A percentile compares a stretch with the other conserved stretches of the same genome.
Conservation (phyloP, 2,329 filamentous ascomycete species). For the Emydomyces testavorans region DNA sequence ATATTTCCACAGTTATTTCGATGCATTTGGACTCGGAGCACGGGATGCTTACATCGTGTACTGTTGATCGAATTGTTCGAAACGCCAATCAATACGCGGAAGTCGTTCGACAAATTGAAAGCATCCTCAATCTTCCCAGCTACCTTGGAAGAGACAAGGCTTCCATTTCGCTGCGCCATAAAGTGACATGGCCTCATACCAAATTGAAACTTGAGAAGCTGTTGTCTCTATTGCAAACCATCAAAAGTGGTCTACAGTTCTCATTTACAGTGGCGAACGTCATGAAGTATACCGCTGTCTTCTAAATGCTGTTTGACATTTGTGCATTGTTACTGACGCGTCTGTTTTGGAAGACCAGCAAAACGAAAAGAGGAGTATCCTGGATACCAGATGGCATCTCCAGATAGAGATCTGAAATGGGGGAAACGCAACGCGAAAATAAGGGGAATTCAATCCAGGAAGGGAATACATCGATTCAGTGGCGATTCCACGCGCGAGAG, state of each 20-base stretch:
- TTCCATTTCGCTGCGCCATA: conserved; percentile 12
- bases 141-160: conserved; percentile 6
- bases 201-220: conserved; percentile 14
- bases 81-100: conserved; percentile 11
- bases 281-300: background rate
- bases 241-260: conserved; percentile 13
- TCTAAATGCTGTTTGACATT: background rate
- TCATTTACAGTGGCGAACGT: conserved; percentile 14
- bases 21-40: conserved; percentile 1
- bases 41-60: background rate
- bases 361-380: no score
- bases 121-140: conserved; percentile 1
- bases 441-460: background rate
- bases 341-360: no score
- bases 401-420: no score
- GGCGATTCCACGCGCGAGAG: background rate
- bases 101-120: conserved; percentile 10
- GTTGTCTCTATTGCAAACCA: conserved; percentile 12
- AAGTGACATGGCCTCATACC: conserved; percentile 13
- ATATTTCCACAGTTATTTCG: conserved; percentile 12
- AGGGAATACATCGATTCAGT: background rate
- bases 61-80: conserved; percentile 3
- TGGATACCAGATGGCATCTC: no score
- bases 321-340: no score
- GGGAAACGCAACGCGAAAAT: no score